Percentiles rank a stretch among this genome's conserved stretches.
These are phyloP conservation scores for Tylopilus subfusipes DNA, from an alignment of 768 basidiomycete species.

Conservation along the genomic window DNA sequence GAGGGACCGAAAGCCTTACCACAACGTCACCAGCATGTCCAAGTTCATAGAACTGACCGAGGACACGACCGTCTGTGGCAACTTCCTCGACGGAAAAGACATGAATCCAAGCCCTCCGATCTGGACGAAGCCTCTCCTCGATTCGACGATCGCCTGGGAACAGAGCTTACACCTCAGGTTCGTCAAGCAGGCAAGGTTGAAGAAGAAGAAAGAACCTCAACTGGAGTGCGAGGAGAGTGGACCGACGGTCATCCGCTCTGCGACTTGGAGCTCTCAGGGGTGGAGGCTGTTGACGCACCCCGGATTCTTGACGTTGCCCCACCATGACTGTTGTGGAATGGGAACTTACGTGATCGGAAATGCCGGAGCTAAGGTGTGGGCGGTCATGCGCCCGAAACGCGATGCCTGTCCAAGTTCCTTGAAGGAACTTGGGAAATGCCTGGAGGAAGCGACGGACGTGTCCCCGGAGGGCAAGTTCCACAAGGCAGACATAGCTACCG, in stretches of 20 bases:
- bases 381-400: background rate
- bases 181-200: background rate
- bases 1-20: background rate
- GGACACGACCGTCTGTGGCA: background rate
- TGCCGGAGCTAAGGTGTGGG: background rate
- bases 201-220: background rate
- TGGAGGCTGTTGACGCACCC: background rate
- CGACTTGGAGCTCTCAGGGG: too few relatives aligned
- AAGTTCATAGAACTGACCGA: background rate
- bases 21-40: background rate
- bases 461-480: background rate
- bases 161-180: background rate
- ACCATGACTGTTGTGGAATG: conserved; percentile 2
- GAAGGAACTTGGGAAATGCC: too few relatives aligned
- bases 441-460: too few relatives aligned
- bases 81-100: background rate
- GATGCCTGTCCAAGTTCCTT: too few relatives aligned
- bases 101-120: background rate
- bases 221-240: too few relatives aligned
- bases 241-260: too few relatives aligned
- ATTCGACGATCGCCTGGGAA: background rate
- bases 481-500: background rate
- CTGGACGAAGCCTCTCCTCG: background rate
- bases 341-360: background rate
- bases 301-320: background rate